A percentile compares a stretch with the other conserved stretches of the same genome.
These are phyloP conservation scores for Gynandropsis gynandra DNA, from an alignment of 345 rosid species.

Conservation along the genomic window DNA sequence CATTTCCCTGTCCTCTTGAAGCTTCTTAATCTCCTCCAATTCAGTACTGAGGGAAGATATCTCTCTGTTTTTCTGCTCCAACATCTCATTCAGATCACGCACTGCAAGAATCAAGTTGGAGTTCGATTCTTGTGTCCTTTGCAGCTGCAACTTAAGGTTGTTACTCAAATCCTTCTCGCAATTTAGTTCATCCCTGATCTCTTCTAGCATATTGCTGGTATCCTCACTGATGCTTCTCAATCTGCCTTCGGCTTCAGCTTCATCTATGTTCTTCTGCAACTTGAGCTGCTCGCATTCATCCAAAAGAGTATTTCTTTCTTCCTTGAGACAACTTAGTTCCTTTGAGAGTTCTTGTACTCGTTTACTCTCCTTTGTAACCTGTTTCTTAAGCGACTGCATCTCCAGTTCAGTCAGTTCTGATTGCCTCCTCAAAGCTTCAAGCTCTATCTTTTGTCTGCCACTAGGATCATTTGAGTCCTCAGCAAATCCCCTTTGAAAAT, in stretches of 20 bases:
- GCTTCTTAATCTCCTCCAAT: slow-evolving; percentile 31
- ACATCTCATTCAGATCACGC: slow-evolving; percentile 62
- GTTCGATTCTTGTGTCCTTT: slow-evolving; percentile 80
- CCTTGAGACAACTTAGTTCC: slow-evolving; percentile 44
- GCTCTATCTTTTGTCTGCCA: slow-evolving; percentile 58
- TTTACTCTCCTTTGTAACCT: slow-evolving; percentile 60
- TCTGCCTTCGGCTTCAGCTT: slow-evolving; percentile 32
- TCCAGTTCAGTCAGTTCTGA: slow-evolving; percentile 73
- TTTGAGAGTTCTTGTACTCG: slow-evolving; percentile 52
- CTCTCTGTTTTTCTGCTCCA: slow-evolving; percentile 54
- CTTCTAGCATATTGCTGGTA: slow-evolving; percentile 42
- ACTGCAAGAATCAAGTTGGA: slow-evolving; percentile 78
- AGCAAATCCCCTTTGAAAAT: slow-evolving; percentile 42
- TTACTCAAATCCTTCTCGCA: slow-evolving; percentile 58
- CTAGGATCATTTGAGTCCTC: slow-evolving; percentile 43
- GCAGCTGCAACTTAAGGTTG: slow-evolving; percentile 71
- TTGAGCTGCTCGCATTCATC: slow-evolving; percentile 41
- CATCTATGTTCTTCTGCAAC: slow-evolving; percentile 29
- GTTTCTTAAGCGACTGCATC: slow-evolving; percentile 73
- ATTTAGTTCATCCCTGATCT: slow-evolving; percentile 59
- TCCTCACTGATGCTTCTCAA: slow-evolving; percentile 49
- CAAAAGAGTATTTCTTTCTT: slow-evolving; percentile 54
- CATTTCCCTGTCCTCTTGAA: slow-evolving; percentile 25
- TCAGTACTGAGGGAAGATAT: slow-evolving; percentile 34
- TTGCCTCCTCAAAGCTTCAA: slow-evolving; percentile 52